Conservation (phyloP, 2,329 filamentous ascomycete genomes). For the Trichophyton mentagrophytes region DNA sequence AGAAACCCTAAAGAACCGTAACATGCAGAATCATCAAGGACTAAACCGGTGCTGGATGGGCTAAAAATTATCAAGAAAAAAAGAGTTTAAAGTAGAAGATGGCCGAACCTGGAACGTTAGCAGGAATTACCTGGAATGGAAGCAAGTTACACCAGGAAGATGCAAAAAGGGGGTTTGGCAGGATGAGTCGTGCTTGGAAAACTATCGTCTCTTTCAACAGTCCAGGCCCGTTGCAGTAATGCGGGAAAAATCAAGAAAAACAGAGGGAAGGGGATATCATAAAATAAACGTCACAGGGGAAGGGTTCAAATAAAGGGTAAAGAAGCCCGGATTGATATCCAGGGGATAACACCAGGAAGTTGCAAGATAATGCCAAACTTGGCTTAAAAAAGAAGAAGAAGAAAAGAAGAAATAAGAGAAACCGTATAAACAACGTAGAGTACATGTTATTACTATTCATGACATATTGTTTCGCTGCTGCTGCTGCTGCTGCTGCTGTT, state of each 20-base stretch:
- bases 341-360: not conserved
- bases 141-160: not conserved
- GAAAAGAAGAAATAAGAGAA: not conserved
- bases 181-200: not conserved
- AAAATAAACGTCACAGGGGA: not conserved
- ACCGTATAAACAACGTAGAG: not conserved
- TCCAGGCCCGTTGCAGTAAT: no score
- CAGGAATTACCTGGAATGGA: not conserved
- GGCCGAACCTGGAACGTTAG: not conserved
- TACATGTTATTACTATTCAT: constrained; percentile 3
- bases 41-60: not conserved
- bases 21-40: not conserved
- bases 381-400: not conserved
- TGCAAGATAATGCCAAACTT: not conserved
- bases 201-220: no score
- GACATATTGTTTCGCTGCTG: constrained; percentile 10
- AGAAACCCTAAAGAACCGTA: not conserved
- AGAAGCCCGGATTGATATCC: not conserved
- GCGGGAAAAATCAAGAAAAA: not conserved
- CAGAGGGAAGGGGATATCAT: not conserved
- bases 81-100: not conserved
- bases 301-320: not conserved
- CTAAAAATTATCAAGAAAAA: not conserved
- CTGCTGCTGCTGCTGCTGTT: not conserved
- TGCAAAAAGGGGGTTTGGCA: not conserved